These are phyloP conservation scores for Marchantia polymorpha DNA, from an alignment of 225 moss, liverwort and hornwort genomes.

Conservation along the genomic window DNA sequence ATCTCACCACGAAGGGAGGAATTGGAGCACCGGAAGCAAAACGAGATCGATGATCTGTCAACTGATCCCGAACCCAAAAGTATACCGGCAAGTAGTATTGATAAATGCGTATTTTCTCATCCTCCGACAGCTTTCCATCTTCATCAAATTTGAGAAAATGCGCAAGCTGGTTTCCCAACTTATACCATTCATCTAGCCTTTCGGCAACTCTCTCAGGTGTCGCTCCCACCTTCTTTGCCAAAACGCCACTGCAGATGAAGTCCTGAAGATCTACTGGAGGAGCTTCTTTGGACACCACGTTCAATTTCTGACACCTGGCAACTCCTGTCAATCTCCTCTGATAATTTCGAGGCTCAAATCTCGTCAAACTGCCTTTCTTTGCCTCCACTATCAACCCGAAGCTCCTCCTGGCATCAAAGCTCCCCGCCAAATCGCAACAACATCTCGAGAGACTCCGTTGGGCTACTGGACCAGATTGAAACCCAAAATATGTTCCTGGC, in stretches of 20 bases:
- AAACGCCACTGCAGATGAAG: constrained; percentile 34
- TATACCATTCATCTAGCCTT: constrained; percentile 28
- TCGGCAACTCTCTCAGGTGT: constrained; percentile 25
- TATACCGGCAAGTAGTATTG: constrained; percentile 51
- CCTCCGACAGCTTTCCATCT: constrained; percentile 30
- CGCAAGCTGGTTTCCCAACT: constrained; percentile 31
- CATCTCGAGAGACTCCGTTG: background rate
- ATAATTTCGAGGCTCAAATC: background rate
- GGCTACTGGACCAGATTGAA: background rate
- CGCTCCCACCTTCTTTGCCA: constrained; percentile 24
- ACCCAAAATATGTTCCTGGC: background rate
- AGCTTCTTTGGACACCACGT: constrained; percentile 19
- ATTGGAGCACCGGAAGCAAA: constrained; percentile 33
- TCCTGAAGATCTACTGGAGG: constrained; percentile 23
- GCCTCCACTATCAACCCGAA: background rate
- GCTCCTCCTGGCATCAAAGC: background rate
- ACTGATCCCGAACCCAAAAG: constrained; percentile 41
- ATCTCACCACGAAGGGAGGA: constrained; percentile 48
- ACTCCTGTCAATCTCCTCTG: background rate
- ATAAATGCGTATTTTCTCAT: constrained; percentile 39
- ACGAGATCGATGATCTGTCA: constrained; percentile 33
- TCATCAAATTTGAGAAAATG: constrained; percentile 34
- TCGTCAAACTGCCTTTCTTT: background rate
- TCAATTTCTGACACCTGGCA: constrained; percentile 9
- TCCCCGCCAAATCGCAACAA: background rate